Base-by-base conservation (phyloP, 2,329 filamentous ascomycete genomes). In the Trichoderma sp. region DNA sequence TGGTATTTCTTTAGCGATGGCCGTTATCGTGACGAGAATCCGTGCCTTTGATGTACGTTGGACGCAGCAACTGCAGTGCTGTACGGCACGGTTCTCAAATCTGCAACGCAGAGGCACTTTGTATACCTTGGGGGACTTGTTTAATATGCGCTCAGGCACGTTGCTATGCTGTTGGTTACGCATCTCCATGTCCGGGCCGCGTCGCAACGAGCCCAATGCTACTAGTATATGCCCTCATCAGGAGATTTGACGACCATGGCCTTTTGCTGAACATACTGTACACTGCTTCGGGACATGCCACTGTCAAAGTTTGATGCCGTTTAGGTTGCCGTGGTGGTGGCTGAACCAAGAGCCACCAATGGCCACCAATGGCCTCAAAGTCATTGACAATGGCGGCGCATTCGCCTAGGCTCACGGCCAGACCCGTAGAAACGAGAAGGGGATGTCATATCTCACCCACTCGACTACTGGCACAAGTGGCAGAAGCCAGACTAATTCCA, bases 361-460 rank as follows among this genome's bases (percentile, higher is more conserved):
- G 46, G 32, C 61, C 32, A 34, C 32, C 61, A 65, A 37, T 63
- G 46, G 24, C 37, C 16, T 30, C 39, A 52, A n/a, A 49, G 46
- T 52, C 43, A 26, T 34, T 34, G 32, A 13, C 24, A n/a, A 34
- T 39, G 32, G 52, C 14, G 46, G 60, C 60, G 30, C 39, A 32
- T 56, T 28, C 39, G 60, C 43, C 46, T 37, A 54, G 32, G 21
- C 21, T 64, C 60, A 55, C 37, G 34, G 24, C 30, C 49, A 56
- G 51, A 39, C 61, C 61, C 49, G 61, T 28, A n/a, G 28, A 24
- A 37, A 4, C 18, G 32, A 34, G 21, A 32, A 26, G 2, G 51
- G 26, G n/a, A 16, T 58, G 63, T 66, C 37, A 49, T 56, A 66
- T 66, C 63, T 66, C 63, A 66, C 34, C 60, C 39, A 43, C 18